phyloP scores from a whole-genome alignment of 2,329 filamentous ascomycete genomes.

The Aspergillus calidoustus region DNA sequence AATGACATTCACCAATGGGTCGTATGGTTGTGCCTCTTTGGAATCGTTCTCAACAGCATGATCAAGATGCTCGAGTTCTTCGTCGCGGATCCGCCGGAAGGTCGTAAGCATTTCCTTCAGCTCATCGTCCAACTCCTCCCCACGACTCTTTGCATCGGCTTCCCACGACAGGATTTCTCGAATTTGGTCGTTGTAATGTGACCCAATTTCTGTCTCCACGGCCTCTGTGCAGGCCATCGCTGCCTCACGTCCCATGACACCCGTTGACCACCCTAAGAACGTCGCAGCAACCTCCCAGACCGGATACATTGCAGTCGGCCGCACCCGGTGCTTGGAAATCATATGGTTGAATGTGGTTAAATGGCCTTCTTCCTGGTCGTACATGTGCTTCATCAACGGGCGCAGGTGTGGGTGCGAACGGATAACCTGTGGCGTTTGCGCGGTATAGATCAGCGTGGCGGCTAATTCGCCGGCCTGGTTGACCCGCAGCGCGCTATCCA shows the following conservation, averaged over 20 bases:
- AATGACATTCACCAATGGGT: constrained; percentile 84
- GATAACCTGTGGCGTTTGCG: constrained; percentile 82
- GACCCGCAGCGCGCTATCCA: constrained; percentile 83
- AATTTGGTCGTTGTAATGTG: constrained; percentile 94
- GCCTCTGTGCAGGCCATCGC: constrained; percentile 99
- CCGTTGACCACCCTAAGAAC: constrained; percentile 86
- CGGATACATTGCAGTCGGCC: constrained; percentile 90
- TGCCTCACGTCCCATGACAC: constrained; percentile 84
- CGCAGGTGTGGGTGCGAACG: constrained; percentile 83
- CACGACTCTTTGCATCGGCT: constrained; percentile 72
- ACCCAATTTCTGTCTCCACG: constrained; percentile 96
- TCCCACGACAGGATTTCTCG: constrained; percentile 80
- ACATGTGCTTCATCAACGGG: constrained; percentile 95
- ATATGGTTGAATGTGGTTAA: constrained; percentile 83
- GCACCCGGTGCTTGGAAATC: constrained; percentile 82
- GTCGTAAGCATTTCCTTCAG: constrained; percentile 72
- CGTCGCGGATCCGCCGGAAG: constrained; percentile 83
- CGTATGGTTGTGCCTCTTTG: constrained; percentile 86
- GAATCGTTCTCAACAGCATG: constrained; percentile 93
- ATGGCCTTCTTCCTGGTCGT: constrained; percentile 91
- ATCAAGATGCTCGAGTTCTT: constrained; percentile 96
- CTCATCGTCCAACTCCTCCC: constrained; percentile 81
- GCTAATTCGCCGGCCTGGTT: constrained; percentile 99
- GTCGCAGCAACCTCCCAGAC: constrained; percentile 82
- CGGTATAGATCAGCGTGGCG: constrained; percentile 89